A percentile compares a stretch with the other conserved stretches of the same genome.
These are phyloP conservation scores for Apiosordaria backusii DNA, from an alignment of 495 filamentous ascomycete genomes.

Conservation along the genomic window DNA sequence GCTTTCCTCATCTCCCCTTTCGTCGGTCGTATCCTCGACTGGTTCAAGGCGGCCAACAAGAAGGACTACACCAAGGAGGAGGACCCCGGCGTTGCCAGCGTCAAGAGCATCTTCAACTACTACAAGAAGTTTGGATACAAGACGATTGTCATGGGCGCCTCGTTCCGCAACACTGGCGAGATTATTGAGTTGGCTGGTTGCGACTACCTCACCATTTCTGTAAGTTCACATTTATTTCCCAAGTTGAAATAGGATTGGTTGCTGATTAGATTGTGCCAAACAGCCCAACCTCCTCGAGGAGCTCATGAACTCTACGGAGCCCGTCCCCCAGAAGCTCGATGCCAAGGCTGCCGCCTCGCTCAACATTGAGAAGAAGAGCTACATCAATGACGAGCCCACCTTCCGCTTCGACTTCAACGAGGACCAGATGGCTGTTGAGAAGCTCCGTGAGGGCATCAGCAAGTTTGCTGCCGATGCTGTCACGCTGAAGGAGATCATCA, in stretches of 20 bases:
- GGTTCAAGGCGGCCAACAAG: constrained; percentile 96
- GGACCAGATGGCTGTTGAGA: constrained; percentile 97
- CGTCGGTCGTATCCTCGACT: constrained; percentile 98
- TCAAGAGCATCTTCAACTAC: constrained; percentile 98
- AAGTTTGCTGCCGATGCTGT: constrained; percentile 96
- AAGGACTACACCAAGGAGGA: constrained; percentile 84
- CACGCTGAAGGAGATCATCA: constrained; percentile 87
- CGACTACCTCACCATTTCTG: constrained; percentile 97
- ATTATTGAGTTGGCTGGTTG: constrained; percentile 97
- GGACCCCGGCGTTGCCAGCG: constrained; percentile 95
- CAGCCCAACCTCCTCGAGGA: constrained; percentile 92
- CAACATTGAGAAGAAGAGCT: constrained; percentile 80
- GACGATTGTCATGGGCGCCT: constrained; percentile 99
- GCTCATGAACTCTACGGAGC: constrained; percentile 71
- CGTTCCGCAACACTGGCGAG: constrained; percentile 92
- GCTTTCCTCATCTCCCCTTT: constrained; percentile 99
- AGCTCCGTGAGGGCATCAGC: constrained; percentile 97
- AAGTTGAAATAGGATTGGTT: constrained; percentile 23
- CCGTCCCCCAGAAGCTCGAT: constrained; percentile 92
- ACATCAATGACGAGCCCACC: constrained; percentile 80
- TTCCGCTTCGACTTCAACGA: constrained; percentile 99
- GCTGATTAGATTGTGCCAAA: neutral
- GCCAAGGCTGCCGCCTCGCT: constrained; percentile 59
- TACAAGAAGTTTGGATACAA: constrained; percentile 99
- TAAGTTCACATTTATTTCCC: constrained; percentile 40